Conservation (phyloP, 2,329 filamentous ascomycete species). For the Ilyonectria robusta region DNA sequence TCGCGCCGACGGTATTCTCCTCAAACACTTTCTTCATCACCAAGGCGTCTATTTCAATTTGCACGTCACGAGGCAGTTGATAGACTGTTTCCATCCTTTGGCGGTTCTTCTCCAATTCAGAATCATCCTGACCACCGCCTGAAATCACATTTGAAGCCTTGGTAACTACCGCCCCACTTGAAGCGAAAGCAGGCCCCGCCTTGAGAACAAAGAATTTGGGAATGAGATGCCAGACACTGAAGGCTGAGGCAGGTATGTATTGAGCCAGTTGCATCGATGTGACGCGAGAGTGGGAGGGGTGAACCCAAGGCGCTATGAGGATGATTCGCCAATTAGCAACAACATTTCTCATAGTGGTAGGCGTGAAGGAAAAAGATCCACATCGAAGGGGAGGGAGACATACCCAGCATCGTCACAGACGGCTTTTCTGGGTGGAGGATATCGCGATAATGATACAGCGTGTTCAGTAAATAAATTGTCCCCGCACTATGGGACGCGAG, state of each 20-base stretch:
- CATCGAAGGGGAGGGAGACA: neutral
- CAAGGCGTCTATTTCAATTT: constrained; percentile 23
- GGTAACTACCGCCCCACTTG: constrained; percentile 27
- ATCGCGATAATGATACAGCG: constrained; percentile 44
- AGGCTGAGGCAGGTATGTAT: constrained; percentile 25
- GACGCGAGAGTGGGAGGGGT: constrained; percentile 19
- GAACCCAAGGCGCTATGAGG: constrained; percentile 27
- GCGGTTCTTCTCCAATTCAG: constrained; percentile 24
- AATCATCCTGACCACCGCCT: constrained; percentile 7
- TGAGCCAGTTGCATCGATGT: constrained; percentile 19
- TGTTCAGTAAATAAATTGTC: constrained; percentile 50
- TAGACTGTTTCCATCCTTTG: constrained; percentile 18
- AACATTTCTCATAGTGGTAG: neutral
- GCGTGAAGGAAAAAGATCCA: no score
- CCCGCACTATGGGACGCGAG: constrained; percentile 52
- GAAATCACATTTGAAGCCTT: constrained; percentile 23
- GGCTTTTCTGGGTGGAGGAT: constrained; percentile 44
- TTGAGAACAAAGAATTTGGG: constrained; percentile 28
- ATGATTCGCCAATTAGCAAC: neutral
- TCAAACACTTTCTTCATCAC: constrained; percentile 32
- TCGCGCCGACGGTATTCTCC: constrained; percentile 38
- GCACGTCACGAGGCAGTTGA: constrained; percentile 21
- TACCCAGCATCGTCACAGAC: constrained; percentile 41
- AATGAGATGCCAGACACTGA: constrained; percentile 31
- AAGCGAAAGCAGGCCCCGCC: constrained; percentile 24